Evolutionary conservation across 768 basidiomycete species (phyloP).

Genomic region (Leccinum subtestaceum): DNA sequence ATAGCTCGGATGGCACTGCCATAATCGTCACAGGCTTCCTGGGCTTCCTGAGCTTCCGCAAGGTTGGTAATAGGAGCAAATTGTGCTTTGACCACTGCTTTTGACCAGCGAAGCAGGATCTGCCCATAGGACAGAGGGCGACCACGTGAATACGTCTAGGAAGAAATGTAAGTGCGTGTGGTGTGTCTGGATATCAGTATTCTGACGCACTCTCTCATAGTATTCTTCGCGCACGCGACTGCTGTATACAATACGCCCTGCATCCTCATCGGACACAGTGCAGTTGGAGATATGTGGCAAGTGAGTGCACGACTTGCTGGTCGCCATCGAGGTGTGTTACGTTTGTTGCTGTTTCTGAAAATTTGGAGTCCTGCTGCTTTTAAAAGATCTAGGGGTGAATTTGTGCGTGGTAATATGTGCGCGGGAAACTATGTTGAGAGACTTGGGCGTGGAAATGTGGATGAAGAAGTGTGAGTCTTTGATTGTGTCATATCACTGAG

Average conservation of each 20-base stretch:
- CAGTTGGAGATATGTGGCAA: not conserved
- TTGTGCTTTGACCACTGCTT: not conserved
- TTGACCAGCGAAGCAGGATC: not conserved
- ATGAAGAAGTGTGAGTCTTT: too few relatives aligned
- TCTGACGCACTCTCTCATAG: not conserved
- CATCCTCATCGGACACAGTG: not conserved
- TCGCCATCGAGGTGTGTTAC: not conserved
- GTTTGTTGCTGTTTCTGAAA: too few relatives aligned
- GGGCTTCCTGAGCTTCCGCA: not conserved
- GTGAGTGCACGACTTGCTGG: not conserved
- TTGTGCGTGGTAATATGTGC: too few relatives aligned
- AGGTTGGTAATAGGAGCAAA: not conserved
- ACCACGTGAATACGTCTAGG: not conserved
- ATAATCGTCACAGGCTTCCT: not conserved
- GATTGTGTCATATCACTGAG: too few relatives aligned
- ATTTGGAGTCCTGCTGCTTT: too few relatives aligned
- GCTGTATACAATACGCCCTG: not conserved
- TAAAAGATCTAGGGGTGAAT: too few relatives aligned
- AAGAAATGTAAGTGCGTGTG: not conserved
- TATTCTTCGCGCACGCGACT: not conserved
- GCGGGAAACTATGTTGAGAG: too few relatives aligned
- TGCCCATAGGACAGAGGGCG: not conserved
- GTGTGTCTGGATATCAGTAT: not conserved
- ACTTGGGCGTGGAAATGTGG: too few relatives aligned
- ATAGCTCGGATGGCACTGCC: not conserved